phyloP scores from a whole-genome alignment of 208 protist species.

The Trypanosoma cruzi region DNA sequence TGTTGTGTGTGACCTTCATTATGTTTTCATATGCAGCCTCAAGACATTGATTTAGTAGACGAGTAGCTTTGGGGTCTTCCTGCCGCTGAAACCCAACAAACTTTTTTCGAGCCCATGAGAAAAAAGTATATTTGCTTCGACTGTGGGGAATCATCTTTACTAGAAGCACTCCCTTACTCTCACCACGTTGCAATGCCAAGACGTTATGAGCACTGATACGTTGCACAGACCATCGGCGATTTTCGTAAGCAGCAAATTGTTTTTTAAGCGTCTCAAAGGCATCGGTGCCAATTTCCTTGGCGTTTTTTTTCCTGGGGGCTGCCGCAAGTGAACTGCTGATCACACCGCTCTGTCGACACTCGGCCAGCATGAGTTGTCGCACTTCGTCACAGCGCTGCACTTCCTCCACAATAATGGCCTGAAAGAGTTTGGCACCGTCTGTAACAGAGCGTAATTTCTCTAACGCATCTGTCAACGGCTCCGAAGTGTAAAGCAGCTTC shows the following conservation, averaged over 20 bases:
- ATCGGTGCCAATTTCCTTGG: constrained; percentile 58
- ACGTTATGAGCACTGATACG: constrained; percentile 55
- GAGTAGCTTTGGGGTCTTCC: constrained; percentile 30
- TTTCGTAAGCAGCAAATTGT: constrained; percentile 72
- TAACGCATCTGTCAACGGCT: constrained; percentile 34
- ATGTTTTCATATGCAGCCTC: constrained; percentile 45
- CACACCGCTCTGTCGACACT: constrained; percentile 37
- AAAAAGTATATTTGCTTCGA: constrained; percentile 41
- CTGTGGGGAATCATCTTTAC: constrained; percentile 43
- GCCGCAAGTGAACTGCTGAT: constrained; percentile 42
- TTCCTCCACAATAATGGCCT: constrained; percentile 69
- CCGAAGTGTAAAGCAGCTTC: constrained; percentile 38
- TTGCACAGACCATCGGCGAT: constrained; percentile 42
- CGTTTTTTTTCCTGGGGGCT: constrained; percentile 61
- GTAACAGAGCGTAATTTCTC: constrained; percentile 30
- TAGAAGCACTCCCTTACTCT: constrained; percentile 66
- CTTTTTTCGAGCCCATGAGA: constrained; percentile 23
- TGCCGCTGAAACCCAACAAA: constrained; percentile 31
- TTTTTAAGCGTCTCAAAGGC: constrained; percentile 53
- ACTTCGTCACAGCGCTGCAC: constrained; percentile 60
- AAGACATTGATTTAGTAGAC: constrained; percentile 29
- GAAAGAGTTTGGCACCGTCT: constrained; percentile 56
- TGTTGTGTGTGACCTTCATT: constrained; percentile 40
- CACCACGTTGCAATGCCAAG: constrained; percentile 71
- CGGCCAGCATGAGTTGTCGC: constrained; percentile 41